Percentiles rank a stretch among this genome's conserved stretches.
phyloP scores from a whole-genome alignment of 495 filamentous ascomycete genomes.

The Lasiosphaeria ovina region DNA sequence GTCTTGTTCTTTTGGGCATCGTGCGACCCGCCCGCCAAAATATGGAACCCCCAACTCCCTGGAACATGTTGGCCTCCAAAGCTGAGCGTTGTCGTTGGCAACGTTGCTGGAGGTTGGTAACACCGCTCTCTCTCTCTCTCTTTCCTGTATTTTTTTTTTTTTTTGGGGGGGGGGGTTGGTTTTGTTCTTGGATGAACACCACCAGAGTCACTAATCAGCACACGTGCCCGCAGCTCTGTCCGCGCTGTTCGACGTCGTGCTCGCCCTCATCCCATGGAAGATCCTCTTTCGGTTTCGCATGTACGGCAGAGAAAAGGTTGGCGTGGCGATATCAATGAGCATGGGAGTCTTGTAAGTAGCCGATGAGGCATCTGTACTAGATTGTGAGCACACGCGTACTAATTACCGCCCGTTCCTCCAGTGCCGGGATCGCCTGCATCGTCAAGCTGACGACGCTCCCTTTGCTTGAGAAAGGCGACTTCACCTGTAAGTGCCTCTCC shows the following conservation, averaged over 20 bases:
- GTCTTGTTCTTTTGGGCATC: conserved; percentile 40
- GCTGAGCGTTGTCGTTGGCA: conserved; percentile 11
- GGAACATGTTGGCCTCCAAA: conserved; percentile 37
- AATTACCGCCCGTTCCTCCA: background rate
- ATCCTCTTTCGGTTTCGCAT: conserved; percentile 35
- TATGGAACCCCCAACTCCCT: conserved; percentile 25
- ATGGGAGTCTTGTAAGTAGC: conserved; percentile 26
- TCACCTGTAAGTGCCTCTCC: conserved; percentile 7
- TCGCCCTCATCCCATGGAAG: conserved; percentile 37
- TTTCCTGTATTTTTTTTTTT: background rate
- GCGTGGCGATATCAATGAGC: conserved; percentile 39
- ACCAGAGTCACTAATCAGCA: conserved; percentile 12
- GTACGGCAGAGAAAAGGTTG: conserved; percentile 36
- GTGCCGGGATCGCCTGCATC: conserved; percentile 28
- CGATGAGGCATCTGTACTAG: background rate
- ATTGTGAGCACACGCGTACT: background rate
- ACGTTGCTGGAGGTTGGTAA: conserved; percentile 19
- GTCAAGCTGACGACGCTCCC: conserved; percentile 24
- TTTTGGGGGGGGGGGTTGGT: no score
- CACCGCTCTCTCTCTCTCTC: background rate
- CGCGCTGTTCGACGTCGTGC: conserved; percentile 30
- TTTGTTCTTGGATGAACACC: background rate
- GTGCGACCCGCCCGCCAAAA: conserved; percentile 38
- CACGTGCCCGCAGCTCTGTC: conserved; percentile 26
- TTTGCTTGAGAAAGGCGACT: conserved; percentile 9